A percentile compares a stretch with the other conserved stretches of the same genome.
Conservation (phyloP, 2,329 filamentous ascomycete species). For the Sporothrix humicola region DNA sequence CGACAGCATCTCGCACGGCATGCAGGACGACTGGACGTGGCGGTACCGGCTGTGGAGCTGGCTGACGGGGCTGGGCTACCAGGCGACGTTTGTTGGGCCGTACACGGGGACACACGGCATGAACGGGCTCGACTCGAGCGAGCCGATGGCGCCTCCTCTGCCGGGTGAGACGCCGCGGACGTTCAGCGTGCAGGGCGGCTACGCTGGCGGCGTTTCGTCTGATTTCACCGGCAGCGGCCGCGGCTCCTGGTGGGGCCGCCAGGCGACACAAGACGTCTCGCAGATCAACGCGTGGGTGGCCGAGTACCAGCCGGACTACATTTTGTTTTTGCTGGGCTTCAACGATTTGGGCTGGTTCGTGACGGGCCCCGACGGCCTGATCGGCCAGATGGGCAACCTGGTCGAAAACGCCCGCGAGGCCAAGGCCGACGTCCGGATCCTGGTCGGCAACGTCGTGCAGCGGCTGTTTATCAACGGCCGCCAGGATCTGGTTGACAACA, state of each 20-base stretch:
- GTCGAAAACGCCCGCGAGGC: slow-evolving; percentile 41
- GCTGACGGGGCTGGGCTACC: background rate
- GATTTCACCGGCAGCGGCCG: background rate
- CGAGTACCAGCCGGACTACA: background rate
- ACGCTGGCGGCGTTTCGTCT: background rate
- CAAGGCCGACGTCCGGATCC: slow-evolving; percentile 37
- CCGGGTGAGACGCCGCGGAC: background rate
- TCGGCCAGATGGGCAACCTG: slow-evolving; percentile 37
- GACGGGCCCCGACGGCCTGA: slow-evolving; percentile 34
- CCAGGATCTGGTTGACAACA: slow-evolving; percentile 34
- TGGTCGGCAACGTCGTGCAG: slow-evolving; percentile 39
- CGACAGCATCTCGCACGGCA: slow-evolving; percentile 12
- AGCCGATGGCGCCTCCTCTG: background rate
- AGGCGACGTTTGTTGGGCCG: background rate
- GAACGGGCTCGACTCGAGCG: background rate
- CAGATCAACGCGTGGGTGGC: background rate
- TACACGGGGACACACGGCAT: background rate
- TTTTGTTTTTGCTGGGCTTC: slow-evolving; percentile 38
- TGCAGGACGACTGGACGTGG: slow-evolving; percentile 22
- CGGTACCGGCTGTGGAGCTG: background rate
- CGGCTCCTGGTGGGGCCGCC: background rate
- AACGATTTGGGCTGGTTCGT: slow-evolving; percentile 41
- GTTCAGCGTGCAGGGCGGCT: background rate
- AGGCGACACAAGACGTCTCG: background rate
- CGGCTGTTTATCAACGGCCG: slow-evolving; percentile 36